Conservation (phyloP, 176 grass and related monocot species). For the Aegilops longissima region DNA sequence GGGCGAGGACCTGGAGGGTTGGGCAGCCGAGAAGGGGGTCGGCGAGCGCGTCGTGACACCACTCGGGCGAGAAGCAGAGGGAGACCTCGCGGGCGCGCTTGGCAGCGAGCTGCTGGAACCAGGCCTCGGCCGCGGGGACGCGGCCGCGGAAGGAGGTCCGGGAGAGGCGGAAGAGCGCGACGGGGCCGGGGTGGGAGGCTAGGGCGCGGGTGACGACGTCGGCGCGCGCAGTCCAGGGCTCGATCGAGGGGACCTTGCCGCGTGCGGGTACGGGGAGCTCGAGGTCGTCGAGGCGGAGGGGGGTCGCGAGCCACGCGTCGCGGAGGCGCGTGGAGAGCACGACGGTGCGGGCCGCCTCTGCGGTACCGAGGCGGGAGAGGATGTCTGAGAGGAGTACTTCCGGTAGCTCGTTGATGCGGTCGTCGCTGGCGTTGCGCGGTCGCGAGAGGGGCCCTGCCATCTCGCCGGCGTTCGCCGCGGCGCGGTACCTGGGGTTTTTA, state of each 20-base stretch:
- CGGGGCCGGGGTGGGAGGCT: slow-evolving; percentile 6
- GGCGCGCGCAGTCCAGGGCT: not conserved
- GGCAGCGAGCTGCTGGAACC: slow-evolving; percentile 26
- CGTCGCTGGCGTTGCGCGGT: not conserved
- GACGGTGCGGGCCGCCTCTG: slow-evolving; percentile 18
- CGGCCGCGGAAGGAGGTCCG: slow-evolving; percentile 1
- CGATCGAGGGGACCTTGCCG: not conserved
- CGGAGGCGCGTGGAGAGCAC: slow-evolving; percentile 26
- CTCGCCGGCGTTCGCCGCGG: slow-evolving; percentile 1
- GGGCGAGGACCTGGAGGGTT: slow-evolving; percentile 30
- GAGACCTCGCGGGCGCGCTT: slow-evolving; percentile 13
- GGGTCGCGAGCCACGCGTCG: slow-evolving; percentile 33
- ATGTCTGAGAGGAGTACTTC: slow-evolving; percentile 27
- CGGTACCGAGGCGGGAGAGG: slow-evolving; percentile 29
- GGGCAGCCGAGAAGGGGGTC: slow-evolving; percentile 4
- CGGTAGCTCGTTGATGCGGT: slow-evolving; percentile 33
- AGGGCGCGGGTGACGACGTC: slow-evolving; percentile 14
- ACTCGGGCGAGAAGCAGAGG: slow-evolving; percentile 9
- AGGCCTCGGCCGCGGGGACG: slow-evolving; percentile 16
- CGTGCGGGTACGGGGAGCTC: slow-evolving; percentile 1
- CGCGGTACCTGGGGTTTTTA: too few relatives aligned
- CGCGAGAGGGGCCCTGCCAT: not conserved
- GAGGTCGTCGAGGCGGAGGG: slow-evolving; percentile 33
- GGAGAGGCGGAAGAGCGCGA: slow-evolving; percentile 10
- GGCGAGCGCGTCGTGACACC: slow-evolving; percentile 35